Conservation (phyloP, 1,139 yeast genomes). For the Candida sanyaensis region DNA sequence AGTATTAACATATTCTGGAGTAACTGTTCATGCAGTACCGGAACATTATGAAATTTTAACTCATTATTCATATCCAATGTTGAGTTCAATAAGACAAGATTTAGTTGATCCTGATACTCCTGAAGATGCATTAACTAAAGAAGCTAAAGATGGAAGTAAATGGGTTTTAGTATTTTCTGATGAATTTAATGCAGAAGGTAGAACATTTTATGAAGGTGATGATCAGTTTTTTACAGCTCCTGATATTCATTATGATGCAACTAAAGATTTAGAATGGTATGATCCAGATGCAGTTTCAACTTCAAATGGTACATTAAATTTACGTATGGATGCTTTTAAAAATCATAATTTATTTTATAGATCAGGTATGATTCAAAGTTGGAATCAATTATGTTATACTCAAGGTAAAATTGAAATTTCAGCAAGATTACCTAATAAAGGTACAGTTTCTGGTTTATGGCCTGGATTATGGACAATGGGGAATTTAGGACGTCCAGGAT, state of each 20-base stretch:
- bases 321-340: slow-evolving; percentile 71
- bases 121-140: slow-evolving; percentile 43
- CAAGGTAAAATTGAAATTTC: slow-evolving; percentile 74
- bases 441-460: slow-evolving; percentile 79
- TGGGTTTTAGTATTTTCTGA: slow-evolving; percentile 81
- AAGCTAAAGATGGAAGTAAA: slow-evolving; percentile 51
- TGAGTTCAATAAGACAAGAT: slow-evolving; percentile 61
- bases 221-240: slow-evolving; percentile 83
- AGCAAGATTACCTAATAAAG: slow-evolving; percentile 73
- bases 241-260: slow-evolving; percentile 77
- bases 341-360: slow-evolving; percentile 75
- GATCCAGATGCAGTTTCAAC: slow-evolving; percentile 81
- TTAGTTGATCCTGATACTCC: slow-evolving; percentile 86
- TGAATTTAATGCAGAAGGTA: slow-evolving; percentile 80
- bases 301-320: slow-evolving; percentile 60
- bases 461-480: slow-evolving; percentile 93
- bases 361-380: slow-evolving; percentile 81
- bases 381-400: slow-evolving; percentile 83
- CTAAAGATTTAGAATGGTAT: slow-evolving; percentile 86
- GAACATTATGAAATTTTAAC: slow-evolving; percentile 50
- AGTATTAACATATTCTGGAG: slow-evolving; percentile 74
- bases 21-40: slow-evolving; percentile 34
- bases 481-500: slow-evolving; percentile 84
- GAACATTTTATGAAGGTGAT: slow-evolving; percentile 81
- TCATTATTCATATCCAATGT: slow-evolving; percentile 57